These are phyloP conservation scores for Rubia tinctorum DNA, from an alignment of 305 asterid genomes.

Conservation along the genomic window DNA sequence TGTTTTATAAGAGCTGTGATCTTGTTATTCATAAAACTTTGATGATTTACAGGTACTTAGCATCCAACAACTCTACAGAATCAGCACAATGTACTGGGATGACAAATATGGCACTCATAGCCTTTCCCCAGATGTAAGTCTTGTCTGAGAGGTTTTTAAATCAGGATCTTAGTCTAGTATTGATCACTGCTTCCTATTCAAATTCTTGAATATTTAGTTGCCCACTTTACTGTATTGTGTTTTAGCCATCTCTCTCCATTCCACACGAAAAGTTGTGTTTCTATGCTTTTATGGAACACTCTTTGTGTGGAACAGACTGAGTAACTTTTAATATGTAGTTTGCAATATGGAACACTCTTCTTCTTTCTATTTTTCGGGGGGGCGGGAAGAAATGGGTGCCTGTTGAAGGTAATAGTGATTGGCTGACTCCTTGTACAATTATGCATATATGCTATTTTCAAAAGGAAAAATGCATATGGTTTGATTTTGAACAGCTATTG, in stretches of 20 bases:
- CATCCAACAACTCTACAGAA: constrained; percentile 60
- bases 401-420: background rate
- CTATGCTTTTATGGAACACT: background rate
- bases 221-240: background rate
- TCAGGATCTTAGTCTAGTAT: background rate
- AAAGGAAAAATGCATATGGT: no score
- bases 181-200: background rate
- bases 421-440: background rate
- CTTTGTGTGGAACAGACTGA: background rate
- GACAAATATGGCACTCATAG: constrained; percentile 71
- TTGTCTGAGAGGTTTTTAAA: constrained; percentile 1
- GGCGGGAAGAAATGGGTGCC: background rate
- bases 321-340: background rate
- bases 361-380: no score
- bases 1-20: no score
- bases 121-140: constrained; percentile 56
- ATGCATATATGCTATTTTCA: background rate
- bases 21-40: no score
- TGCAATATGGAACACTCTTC: background rate
- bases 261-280: background rate
- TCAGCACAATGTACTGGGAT: constrained; percentile 73
- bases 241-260: background rate
- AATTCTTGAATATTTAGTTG: background rate
- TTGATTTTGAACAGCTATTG: no score
- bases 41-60: constrained; percentile 46